A percentile compares a stretch with the other conserved stretches of the same genome.
Evolutionary conservation across 2,329 filamentous ascomycete species (phyloP).

Genomic region (Epicoccum sorghinum): DNA sequence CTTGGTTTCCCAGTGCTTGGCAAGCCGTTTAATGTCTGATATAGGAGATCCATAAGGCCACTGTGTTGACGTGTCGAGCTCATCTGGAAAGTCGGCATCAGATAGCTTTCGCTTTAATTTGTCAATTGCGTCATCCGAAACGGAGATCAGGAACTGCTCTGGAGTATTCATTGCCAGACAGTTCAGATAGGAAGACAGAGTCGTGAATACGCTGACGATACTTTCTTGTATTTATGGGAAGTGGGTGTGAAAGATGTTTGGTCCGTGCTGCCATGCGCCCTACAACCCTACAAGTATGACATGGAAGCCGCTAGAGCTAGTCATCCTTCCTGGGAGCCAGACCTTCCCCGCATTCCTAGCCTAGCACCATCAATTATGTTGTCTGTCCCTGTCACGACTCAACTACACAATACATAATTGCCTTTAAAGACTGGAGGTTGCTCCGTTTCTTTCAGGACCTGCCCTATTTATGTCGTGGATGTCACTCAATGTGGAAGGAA

Average conservation of each 20-base stretch:
- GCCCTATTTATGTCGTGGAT: too few species aligned
- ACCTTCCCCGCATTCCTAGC: conserved; percentile 6
- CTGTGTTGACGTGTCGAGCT: conserved; percentile 51
- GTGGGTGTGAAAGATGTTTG: too few species aligned
- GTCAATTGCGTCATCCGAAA: conserved; percentile 55
- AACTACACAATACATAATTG: too few species aligned
- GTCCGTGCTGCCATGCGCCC: too few species aligned
- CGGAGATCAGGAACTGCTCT: conserved; percentile 34
- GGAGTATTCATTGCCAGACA: conserved; percentile 14
- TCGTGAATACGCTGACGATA: neutral
- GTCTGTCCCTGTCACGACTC: too few species aligned
- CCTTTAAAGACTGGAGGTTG: too few species aligned
- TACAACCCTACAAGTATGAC: too few species aligned
- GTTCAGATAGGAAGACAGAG: neutral
- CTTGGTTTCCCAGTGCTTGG: conserved; percentile 60
- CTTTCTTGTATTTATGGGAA: too few species aligned
- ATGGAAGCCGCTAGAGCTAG: neutral
- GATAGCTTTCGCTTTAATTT: conserved; percentile 63
- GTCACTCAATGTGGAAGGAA: too few species aligned
- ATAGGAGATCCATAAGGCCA: conserved; percentile 68
- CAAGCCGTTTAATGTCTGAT: conserved; percentile 64
- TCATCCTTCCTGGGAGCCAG: neutral
- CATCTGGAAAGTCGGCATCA: conserved; percentile 62
- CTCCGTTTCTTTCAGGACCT: too few species aligned
- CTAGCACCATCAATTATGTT: neutral